Evolutionary conservation across 1,284 basidiomycete genomes (phyloP), one percentile per base, ranked within the genome.

Genomic region (Phlebopus sp.): DNA sequence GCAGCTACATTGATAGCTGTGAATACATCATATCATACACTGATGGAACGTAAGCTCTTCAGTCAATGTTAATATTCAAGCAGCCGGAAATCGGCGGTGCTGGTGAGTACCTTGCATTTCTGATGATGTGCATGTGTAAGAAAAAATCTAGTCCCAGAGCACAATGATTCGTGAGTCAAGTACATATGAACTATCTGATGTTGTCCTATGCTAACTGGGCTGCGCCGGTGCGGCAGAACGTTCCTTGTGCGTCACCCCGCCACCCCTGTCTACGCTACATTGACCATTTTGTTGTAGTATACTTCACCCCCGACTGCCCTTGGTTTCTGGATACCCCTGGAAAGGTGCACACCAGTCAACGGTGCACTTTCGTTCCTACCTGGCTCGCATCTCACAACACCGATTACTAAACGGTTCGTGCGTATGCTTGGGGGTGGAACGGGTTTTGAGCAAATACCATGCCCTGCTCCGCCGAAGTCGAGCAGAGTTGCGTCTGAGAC

Each of bases 11-110:
- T 21, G 17, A 29, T 37, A 31, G 31, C 11, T 43, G 23, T 29
- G 21, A 15, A 15, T 31, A 14, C 11, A n/a, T 6, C 4, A 37
- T 29, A 23, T 23, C 21, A 17, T 29, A 9, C n/a, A 36, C 23
- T 42, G n/a, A 36, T 15, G 19, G 15, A 11, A 36, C 23, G 14
- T 36, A 60, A 84, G 92, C 93, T 4, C 71, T 98, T 44, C 96
- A 99, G 67, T 91, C 87, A 14, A 98, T 98, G 96, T 77, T 97
- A 18, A 95, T 96, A 48, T 90, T 84, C 59, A 95, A 96, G 66
- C 91, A 94, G 62, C 83, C 88, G 2, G 75, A 84, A 46, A 93
- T 96, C 25, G 94, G 94, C 2, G 92, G 91, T 2, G 83, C 89
- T 76, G 91, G 91, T 91, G 51, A 56, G 66, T 58, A 14, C 35